Percentiles rank a stretch among this genome's conserved stretches.
These are phyloP conservation scores for Suhomyces ambrosiae DNA, from an alignment of 1,139 yeast genomes.

Conservation along the genomic window DNA sequence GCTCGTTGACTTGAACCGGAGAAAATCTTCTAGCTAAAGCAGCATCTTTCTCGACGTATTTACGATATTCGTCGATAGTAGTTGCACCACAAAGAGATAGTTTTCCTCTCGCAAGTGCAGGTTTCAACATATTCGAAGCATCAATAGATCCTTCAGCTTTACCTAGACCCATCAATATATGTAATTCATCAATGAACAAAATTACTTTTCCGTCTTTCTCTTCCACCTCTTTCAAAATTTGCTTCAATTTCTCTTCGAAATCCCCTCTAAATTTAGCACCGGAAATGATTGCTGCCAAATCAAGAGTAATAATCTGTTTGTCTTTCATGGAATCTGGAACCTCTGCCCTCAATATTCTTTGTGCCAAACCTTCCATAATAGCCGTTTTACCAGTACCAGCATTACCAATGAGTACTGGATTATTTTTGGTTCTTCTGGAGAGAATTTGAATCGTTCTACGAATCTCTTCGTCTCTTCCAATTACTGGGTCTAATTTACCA, in stretches of 20 bases:
- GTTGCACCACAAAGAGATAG: conserved; percentile 97
- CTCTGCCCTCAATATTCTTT: conserved; percentile 84
- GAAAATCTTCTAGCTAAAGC: conserved; percentile 92
- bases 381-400: conserved; percentile 99
- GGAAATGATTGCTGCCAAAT: conserved; percentile 84
- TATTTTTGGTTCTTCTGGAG: conserved; percentile 89
- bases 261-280: conserved; percentile 97
- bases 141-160: conserved; percentile 96
- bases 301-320: conserved; percentile 79
- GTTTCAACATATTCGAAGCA: conserved; percentile 90
- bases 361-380: conserved; percentile 94
- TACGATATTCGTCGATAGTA: conserved; percentile 81
- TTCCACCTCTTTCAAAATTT: conserved; percentile 84
- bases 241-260: conserved; percentile 86
- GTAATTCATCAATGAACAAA: conserved; percentile 90
- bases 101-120: conserved; percentile 91
- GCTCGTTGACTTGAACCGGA: conserved; percentile 84
- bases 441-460: conserved; percentile 88
- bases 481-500: conserved; percentile 94
- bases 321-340: conserved; percentile 93
- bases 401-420: conserved; percentile 90
- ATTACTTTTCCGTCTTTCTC: conserved; percentile 77
- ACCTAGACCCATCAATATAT: conserved; percentile 87
- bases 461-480: conserved; percentile 95
- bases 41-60: conserved; percentile 89